Conservation (phyloP, 805 yeast genomes). For the Sugiyamaella americana region DNA sequence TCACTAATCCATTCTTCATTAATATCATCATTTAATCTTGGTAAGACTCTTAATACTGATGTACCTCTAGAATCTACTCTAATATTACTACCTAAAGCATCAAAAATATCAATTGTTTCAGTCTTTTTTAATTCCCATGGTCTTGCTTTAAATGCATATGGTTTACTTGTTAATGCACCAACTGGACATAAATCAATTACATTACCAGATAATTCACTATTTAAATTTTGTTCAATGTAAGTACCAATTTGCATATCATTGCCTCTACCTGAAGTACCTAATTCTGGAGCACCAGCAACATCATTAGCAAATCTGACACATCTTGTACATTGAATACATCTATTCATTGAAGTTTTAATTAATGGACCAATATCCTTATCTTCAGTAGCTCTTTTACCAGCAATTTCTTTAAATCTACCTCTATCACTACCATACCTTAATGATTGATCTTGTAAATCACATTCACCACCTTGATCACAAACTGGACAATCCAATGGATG, state of each 20-base stretch:
- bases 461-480: conserved; percentile 93
- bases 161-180: conserved; percentile 85
- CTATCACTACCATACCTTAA: conserved; percentile 79
- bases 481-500: conserved; percentile 91
- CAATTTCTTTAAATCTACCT: conserved; percentile 74
- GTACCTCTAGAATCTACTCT: conserved; percentile 83
- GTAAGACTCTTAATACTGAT: conserved; percentile 81
- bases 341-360: conserved; percentile 84
- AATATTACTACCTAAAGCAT: conserved; percentile 74
- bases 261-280: conserved; percentile 86
- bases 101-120: conserved; percentile 78
- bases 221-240: conserved; percentile 75
- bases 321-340: conserved; percentile 89
- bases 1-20: conserved; percentile 92
- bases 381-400: conserved; percentile 85
- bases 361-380: conserved; percentile 87
- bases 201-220: conserved; percentile 81
- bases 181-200: conserved; percentile 86
- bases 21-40: conserved; percentile 77
- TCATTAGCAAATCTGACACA: conserved; percentile 87
- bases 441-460: conserved; percentile 86
- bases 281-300: conserved; percentile 88
- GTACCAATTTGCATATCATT: conserved; percentile 91
- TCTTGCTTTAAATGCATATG: conserved; percentile 86
- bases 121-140: conserved; percentile 92